Percentiles rank a stretch among this genome's conserved stretches.
Conservation (phyloP, 2,329 filamentous ascomycete species). For the Pyrenochaeta sp. region DNA sequence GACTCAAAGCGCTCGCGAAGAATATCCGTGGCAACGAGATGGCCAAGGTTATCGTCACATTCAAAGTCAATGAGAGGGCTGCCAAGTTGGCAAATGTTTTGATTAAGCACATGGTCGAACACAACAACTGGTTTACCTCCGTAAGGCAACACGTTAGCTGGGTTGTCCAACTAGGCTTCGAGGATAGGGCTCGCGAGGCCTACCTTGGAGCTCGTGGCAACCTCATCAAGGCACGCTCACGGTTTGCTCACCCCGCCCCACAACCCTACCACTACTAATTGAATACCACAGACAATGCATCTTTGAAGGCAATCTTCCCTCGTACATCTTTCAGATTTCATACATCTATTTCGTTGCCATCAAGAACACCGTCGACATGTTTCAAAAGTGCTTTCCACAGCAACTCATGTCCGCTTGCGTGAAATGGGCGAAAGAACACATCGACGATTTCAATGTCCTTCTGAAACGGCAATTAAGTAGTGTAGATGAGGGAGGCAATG, state of each 20-base stretch:
- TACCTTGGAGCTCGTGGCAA: conserved; percentile 82
- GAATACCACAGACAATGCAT: conserved; percentile 76
- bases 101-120: conserved; percentile 77
- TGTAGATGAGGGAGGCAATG: conserved; percentile 75
- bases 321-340: conserved; percentile 94
- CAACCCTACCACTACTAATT: conserved; percentile 24
- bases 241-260: conserved; percentile 59
- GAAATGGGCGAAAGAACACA: conserved; percentile 96
- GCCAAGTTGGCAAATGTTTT: conserved; percentile 78
- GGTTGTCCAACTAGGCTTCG: conserved; percentile 86
- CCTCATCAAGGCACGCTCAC: conserved; percentile 80
- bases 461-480: conserved; percentile 86
- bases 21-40: conserved; percentile 84
- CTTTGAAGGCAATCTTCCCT: conserved; percentile 90
- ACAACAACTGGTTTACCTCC: conserved; percentile 76
- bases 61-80: conserved; percentile 88
- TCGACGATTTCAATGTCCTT: conserved; percentile 88
- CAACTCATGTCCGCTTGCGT: conserved; percentile 93
- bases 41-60: conserved; percentile 89
- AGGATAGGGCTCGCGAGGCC: conserved; percentile 85
- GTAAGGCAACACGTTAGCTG: conserved; percentile 84
- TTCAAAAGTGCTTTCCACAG: conserved; percentile 79
- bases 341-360: conserved; percentile 96
- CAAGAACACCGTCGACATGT: conserved; percentile 89
- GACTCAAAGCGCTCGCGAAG: conserved; percentile 78